Percentiles rank a stretch among this genome's conserved stretches.
These are phyloP conservation scores for Volutella citrinella DNA, from an alignment of 2,329 filamentous ascomycete genomes.

Conservation along the genomic window DNA sequence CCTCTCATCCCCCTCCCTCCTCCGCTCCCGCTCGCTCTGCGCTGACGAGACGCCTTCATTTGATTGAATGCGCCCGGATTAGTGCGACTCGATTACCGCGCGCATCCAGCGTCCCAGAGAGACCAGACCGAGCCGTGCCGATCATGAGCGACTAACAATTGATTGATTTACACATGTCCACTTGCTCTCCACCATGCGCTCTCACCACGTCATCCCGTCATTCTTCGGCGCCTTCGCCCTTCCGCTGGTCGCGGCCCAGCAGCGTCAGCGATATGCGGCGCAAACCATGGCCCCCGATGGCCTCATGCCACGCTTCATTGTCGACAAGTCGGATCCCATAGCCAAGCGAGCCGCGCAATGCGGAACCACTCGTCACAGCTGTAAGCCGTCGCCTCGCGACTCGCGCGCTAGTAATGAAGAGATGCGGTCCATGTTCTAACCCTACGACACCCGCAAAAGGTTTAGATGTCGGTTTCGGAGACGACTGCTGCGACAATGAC, in stretches of 20 bases:
- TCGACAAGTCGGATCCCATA: conserved; percentile 26
- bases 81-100: too few relatives aligned
- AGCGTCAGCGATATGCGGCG: conserved; percentile 17
- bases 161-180: too few relatives aligned
- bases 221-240: conserved; percentile 11
- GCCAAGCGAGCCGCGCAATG: conserved; percentile 27
- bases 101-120: too few relatives aligned
- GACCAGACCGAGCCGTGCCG: too few relatives aligned
- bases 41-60: too few relatives aligned
- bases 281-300: conserved; percentile 22
- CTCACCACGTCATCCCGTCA: conserved; percentile 5
- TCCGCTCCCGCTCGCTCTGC: too few relatives aligned
- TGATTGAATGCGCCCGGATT: too few relatives aligned
- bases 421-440: conserved; percentile 1
- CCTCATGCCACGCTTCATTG: conserved; percentile 28
- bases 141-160: too few relatives aligned
- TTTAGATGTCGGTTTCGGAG: conserved; percentile 37
- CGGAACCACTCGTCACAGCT: conserved; percentile 26
- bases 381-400: conserved; percentile 20
- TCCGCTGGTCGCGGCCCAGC: conserved; percentile 11
- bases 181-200: conserved; percentile 20
- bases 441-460: too few relatives aligned
- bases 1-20: too few relatives aligned
- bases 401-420: not conserved
- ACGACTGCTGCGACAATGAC: conserved; percentile 41